Conservation (phyloP, 2,329 filamentous ascomycete genomes). For the Alternaria metachromatica region DNA sequence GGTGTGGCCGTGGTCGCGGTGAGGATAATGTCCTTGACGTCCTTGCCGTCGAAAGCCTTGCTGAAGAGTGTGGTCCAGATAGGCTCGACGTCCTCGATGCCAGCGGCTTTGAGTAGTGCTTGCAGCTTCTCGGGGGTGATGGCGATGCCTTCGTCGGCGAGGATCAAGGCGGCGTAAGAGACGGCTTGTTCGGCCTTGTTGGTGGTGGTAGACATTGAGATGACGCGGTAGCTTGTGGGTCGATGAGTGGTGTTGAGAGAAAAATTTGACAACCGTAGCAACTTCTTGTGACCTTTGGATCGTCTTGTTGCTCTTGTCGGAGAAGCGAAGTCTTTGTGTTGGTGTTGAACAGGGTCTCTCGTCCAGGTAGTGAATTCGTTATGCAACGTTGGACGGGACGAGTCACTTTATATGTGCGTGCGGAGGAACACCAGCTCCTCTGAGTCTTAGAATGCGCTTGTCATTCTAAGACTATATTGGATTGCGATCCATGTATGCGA, state of each 20-base stretch:
- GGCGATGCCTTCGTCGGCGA: slow-evolving; percentile 94
- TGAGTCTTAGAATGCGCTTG: not conserved
- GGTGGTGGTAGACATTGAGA: slow-evolving; percentile 9
- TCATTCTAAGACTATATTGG: too few species aligned
- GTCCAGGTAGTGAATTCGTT: too few species aligned
- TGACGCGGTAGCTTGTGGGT: not conserved
- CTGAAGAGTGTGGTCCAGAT: slow-evolving; percentile 98
- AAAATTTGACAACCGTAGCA: not conserved
- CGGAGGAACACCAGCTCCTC: not conserved
- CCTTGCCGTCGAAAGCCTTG: slow-evolving; percentile 93
- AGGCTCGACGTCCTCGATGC: slow-evolving; percentile 86
- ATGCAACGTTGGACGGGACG: not conserved
- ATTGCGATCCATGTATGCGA: not conserved
- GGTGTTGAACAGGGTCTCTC: not conserved
- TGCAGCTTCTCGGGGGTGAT: slow-evolving; percentile 98
- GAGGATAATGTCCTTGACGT: slow-evolving; percentile 84
- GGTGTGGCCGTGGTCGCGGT: slow-evolving; percentile 71
- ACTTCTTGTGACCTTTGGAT: not conserved
- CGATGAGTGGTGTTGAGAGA: not conserved
- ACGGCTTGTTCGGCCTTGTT: slow-evolving; percentile 63
- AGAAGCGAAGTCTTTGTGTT: too few species aligned
- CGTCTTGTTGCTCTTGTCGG: not conserved
- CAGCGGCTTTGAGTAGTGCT: slow-evolving; percentile 87
- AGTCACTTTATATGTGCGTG: not conserved
- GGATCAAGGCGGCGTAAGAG: slow-evolving; percentile 98